Evolutionary conservation across 2,329 filamentous ascomycete species (phyloP).

Genomic region (Hypomyces perniciosus): DNA sequence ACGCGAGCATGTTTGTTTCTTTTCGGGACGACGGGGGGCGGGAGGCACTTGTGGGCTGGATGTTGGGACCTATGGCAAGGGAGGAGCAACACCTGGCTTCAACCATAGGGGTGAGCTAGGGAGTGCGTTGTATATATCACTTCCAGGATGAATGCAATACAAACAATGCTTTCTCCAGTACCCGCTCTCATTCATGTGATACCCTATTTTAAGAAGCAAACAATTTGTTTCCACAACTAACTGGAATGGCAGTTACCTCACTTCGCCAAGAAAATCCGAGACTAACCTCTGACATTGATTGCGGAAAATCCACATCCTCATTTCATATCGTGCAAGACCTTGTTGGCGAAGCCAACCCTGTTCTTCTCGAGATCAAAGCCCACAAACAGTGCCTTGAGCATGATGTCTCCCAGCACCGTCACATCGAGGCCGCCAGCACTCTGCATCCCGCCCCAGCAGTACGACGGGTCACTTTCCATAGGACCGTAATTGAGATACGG

Average conservation of each 20-base stretch:
- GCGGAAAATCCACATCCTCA: background rate
- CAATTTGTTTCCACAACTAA: background rate
- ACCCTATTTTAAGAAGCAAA: too few species aligned
- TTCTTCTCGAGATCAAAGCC: slow-evolving; percentile 55
- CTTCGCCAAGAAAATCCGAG: background rate
- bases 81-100: slow-evolving; percentile 7
- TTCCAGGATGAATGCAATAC: slow-evolving; percentile 17
- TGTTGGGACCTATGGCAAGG: background rate
- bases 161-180: slow-evolving; percentile 5
- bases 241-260: background rate
- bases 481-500: slow-evolving; percentile 49
- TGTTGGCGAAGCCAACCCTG: slow-evolving; percentile 39
- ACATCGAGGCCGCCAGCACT: slow-evolving; percentile 39
- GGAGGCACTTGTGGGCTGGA: slow-evolving; percentile 7
- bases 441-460: slow-evolving; percentile 75
- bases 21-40: background rate
- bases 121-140: slow-evolving; percentile 20
- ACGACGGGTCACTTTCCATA: slow-evolving; percentile 40
- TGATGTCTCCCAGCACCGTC: slow-evolving; percentile 70
- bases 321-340: slow-evolving; percentile 27
- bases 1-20: slow-evolving; percentile 9
- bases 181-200: too few species aligned
- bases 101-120: slow-evolving; percentile 4
- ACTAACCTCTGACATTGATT: background rate
- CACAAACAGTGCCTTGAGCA: slow-evolving; percentile 71